Conservation (phyloP, 1,284 basidiomycete genomes). For the Entoloma clypeatum region DNA sequence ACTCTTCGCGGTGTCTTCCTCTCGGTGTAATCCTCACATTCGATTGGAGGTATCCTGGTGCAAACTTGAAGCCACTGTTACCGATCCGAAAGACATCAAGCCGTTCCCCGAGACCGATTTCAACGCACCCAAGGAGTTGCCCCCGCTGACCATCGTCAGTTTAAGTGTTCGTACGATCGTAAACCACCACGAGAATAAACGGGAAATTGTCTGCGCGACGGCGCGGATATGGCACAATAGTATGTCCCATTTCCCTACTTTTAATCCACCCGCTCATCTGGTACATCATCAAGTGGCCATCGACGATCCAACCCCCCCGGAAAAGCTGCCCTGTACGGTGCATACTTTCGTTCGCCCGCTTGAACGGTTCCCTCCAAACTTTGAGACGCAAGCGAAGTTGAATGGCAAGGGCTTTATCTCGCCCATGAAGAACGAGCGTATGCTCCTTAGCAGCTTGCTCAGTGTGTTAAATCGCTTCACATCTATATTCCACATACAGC, state of each 20-base stretch:
- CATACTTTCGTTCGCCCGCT: constrained; percentile 93
- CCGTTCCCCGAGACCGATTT: constrained; percentile 76
- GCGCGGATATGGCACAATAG: constrained; percentile 87
- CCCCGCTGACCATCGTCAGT: constrained; percentile 90
- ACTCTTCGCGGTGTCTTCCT: constrained; percentile 2
- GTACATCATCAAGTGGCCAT: constrained; percentile 58
- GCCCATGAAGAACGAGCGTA: constrained; percentile 80
- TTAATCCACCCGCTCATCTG: constrained; percentile 1
- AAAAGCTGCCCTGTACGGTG: constrained; percentile 77
- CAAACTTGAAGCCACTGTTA: constrained; percentile 86
- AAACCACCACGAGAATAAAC: constrained; percentile 91
- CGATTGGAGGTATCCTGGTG: constrained; percentile 82
- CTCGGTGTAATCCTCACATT: constrained; percentile 2
- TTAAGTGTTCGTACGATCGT: constrained; percentile 89
- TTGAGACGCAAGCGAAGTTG: constrained; percentile 66
- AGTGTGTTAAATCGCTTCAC: constrained; percentile 38
- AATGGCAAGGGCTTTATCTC: constrained; percentile 72
- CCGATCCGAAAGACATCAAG: constrained; percentile 85
- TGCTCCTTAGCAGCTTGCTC: constrained; percentile 81
- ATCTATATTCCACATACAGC: constrained; percentile 9
- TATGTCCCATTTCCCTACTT: constrained; percentile 35
- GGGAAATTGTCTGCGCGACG: constrained; percentile 87
- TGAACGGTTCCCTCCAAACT: constrained; percentile 84
- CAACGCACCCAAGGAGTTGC: constrained; percentile 75
- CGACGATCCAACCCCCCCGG: constrained; percentile 87